Base-by-base conservation (phyloP, 2,329 filamentous ascomycete species). In the Akanthomyces dipterigenus region DNA sequence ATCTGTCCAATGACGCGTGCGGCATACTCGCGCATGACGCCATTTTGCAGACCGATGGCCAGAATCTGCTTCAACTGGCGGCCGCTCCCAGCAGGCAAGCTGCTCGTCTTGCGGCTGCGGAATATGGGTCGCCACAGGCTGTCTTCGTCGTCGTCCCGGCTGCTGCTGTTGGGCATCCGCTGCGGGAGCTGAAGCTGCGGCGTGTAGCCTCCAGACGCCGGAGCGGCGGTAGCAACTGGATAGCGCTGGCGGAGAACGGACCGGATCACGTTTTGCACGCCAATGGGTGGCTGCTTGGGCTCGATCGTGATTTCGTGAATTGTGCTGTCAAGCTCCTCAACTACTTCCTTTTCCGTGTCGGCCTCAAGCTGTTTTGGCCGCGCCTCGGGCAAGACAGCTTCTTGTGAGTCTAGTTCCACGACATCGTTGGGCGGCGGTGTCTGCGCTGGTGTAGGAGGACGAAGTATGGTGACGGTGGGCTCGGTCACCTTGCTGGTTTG, bases 231-330 rank as follows among this genome's bases (percentile, higher is more conserved):
- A 0, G 77, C 73, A 4, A 42, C 16, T 0, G 81, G 78, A 56
- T 86, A 83, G 62, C 82, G 77, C 2, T 72, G 70, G 53, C 76
- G 78, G 0, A 88, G 74, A 3, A 85, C 70, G 18, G 78, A 77
- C 3, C 85, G 78, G 18, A 88, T 70, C 0, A 78, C 78, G 66
- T 87, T 86, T 64, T 88, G 85, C 6, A 84, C 72, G 1, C 75
- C 74, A 3, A 86, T 76, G 1, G 82, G 78, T 3, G 80, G 82
- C 61, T 78, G 75, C 26, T 73, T 73, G 20, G 70, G 67, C 3
- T 68, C 69, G 2, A 76, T 72, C 12, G 71, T 67, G 57, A 86
- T 76, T 7, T 79, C 77, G 62, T 78, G 75, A 49, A 85, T 78
- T 60, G 71, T 77, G 36, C 73, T 73, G 24, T 73, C 70, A 7